A percentile compares a stretch with the other conserved stretches of the same genome.
phyloP scores from a whole-genome alignment of 345 rosid species.

The Salix koriyanagi region DNA sequence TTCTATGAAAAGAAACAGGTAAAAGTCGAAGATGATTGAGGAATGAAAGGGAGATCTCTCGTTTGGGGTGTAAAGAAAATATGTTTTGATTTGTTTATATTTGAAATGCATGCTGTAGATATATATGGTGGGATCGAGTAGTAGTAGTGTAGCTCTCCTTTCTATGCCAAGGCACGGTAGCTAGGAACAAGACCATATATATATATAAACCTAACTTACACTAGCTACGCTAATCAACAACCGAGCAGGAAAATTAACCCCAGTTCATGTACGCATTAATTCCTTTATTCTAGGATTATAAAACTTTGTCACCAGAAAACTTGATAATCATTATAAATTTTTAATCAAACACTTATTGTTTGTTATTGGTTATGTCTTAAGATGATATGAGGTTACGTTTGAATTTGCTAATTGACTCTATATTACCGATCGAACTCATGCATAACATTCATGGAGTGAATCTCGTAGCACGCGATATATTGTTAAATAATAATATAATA shows the following conservation, averaged over 20 bases:
- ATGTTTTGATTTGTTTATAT: conserved; percentile 13
- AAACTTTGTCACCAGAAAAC: neutral
- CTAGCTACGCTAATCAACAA: neutral
- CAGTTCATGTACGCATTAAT: neutral
- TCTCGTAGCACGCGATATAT: no score
- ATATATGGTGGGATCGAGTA: neutral
- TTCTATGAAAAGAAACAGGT: conserved; percentile 6
- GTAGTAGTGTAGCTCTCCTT: conserved; percentile 37
- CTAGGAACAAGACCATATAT: conserved; percentile 19
- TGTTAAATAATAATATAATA: no score
- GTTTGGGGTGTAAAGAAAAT: conserved; percentile 28
- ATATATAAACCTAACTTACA: neutral
- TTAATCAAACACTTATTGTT: neutral
- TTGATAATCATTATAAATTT: no score
- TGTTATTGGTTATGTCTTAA: no score
- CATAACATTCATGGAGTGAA: no score
- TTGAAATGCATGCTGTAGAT: conserved; percentile 8
- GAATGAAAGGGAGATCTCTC: conserved; percentile 48
- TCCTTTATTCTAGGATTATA: neutral
- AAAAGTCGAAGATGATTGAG: conserved; percentile 40
- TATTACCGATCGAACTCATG: no score
- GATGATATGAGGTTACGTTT: neutral
- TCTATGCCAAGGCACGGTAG: conserved; percentile 38
- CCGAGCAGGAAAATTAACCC: neutral
- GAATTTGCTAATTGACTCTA: no score